Percentiles rank a stretch among this genome's conserved stretches.
Conservation (phyloP, 208 protist genomes). For the Tritrichomonas foetus region DNA sequence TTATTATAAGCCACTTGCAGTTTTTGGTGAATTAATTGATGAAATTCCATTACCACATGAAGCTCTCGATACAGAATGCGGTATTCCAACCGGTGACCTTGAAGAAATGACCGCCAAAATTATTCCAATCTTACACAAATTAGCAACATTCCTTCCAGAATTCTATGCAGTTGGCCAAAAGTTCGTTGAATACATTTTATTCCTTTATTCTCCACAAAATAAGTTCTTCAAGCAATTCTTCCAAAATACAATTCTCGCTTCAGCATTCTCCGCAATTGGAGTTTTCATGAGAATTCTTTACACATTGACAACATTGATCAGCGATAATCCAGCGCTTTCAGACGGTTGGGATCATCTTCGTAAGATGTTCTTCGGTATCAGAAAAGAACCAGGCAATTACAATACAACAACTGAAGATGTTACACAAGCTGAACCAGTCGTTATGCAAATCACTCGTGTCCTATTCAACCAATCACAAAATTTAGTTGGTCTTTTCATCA, state of each 20-base stretch:
- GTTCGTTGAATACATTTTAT: background rate
- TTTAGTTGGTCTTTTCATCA: background rate
- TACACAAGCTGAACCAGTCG: background rate
- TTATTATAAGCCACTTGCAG: background rate
- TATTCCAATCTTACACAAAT: background rate
- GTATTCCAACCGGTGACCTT: background rate
- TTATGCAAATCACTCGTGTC: background rate
- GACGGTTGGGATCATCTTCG: background rate
- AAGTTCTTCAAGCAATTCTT: background rate
- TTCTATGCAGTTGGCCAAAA: background rate
- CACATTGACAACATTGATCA: background rate
- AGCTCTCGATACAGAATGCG: background rate
- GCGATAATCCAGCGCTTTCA: background rate
- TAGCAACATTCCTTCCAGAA: background rate
- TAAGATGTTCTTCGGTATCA: background rate
- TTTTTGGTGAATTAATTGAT: slow-evolving; percentile 6
- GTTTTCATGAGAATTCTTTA: background rate
- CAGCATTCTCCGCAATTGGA: background rate
- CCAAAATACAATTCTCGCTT: background rate
- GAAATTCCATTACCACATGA: background rate
- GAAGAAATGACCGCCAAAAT: background rate
- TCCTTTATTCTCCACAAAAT: slow-evolving; percentile 6
- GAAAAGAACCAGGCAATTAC: background rate
- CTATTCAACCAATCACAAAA: background rate
- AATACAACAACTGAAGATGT: background rate